Evolutionary conservation across 1,284 basidiomycete species (phyloP).

Genomic region (Puccinia coronata): DNA sequence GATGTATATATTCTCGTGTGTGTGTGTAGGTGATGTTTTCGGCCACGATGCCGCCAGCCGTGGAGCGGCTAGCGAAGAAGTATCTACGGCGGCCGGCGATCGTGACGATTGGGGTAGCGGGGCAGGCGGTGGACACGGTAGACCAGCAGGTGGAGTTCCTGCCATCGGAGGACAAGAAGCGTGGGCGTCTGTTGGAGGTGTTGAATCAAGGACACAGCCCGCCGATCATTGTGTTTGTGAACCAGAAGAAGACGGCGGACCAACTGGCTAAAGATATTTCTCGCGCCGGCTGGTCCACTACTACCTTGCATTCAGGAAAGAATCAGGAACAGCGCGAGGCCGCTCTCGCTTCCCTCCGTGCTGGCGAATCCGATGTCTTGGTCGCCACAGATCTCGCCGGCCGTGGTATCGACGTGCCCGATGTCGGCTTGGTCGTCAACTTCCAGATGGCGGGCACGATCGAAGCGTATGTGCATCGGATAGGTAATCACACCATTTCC

Average conservation of each 20-base stretch:
- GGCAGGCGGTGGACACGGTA: constrained; percentile 94
- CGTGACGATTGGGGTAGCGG: constrained; percentile 96
- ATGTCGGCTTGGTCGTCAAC: constrained; percentile 93
- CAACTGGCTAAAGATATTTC: constrained; percentile 89
- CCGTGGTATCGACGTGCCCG: constrained; percentile 96
- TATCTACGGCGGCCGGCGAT: constrained; percentile 89
- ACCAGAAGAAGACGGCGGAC: constrained; percentile 98
- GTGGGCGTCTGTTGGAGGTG: constrained; percentile 80
- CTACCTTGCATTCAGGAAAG: constrained; percentile 93
- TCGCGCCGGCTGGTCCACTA: constrained; percentile 79
- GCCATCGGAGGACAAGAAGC: constrained; percentile 88
- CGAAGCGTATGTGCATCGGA: constrained; percentile 95
- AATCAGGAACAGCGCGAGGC: constrained; percentile 96
- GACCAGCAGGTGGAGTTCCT: constrained; percentile 96
- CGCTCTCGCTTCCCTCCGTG: constrained; percentile 78
- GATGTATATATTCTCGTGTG: background rate
- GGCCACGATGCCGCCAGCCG: constrained; percentile 95
- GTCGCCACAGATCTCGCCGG: constrained; percentile 98
- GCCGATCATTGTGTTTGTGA: constrained; percentile 98
- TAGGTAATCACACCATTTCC: constrained; percentile 64
- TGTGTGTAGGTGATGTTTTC: constrained; percentile 76
- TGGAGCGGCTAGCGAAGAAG: constrained; percentile 88
- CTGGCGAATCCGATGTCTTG: constrained; percentile 77
- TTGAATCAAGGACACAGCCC: constrained; percentile 76
- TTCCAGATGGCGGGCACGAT: constrained; percentile 95